These are phyloP conservation scores for Sisymbrium irio DNA, from an alignment of 345 rosid genomes.

Conservation along the genomic window DNA sequence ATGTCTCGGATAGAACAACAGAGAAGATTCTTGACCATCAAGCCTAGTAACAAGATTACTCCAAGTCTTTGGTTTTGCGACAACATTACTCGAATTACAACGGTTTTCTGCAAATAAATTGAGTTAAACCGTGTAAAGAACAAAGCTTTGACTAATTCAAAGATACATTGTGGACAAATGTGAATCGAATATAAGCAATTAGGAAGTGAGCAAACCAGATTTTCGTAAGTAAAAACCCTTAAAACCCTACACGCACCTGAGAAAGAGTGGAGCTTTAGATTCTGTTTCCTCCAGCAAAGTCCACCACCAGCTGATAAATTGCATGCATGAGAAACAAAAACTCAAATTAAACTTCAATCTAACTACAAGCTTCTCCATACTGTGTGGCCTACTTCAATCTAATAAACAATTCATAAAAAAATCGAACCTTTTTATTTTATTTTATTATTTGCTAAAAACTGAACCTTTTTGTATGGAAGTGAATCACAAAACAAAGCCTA, in stretches of 20 bases:
- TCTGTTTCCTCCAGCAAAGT: conserved; percentile 27
- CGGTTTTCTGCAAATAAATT: conserved; percentile 27
- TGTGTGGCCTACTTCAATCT: background rate
- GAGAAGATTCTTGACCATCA: conserved; percentile 24
- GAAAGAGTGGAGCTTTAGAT: conserved; percentile 29
- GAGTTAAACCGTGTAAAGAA: background rate
- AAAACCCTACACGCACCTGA: too few relatives aligned
- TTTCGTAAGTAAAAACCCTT: too few relatives aligned
- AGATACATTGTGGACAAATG: background rate
- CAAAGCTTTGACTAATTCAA: background rate
- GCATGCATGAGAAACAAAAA: conserved; percentile 30
- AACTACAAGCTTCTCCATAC: conserved; percentile 9
- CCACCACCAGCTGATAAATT: conserved; percentile 32
- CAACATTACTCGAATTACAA: conserved; percentile 36
- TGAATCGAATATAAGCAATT: background rate
- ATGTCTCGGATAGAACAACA: conserved; percentile 15
- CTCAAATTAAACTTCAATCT: conserved; percentile 2
- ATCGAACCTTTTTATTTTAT: background rate
- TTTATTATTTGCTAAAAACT: background rate
- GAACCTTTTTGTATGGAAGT: background rate
- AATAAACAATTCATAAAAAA: conserved; percentile 16
- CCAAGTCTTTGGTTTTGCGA: conserved; percentile 33
- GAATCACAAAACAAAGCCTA: conserved; percentile 3
- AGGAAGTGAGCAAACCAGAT: background rate
- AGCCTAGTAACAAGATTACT: conserved; percentile 27